A percentile compares a stretch with the other conserved stretches of the same genome.
These are phyloP conservation scores for Pisolithus thermaeus DNA, from an alignment of 1,284 basidiomycete species.

Conservation along the genomic window DNA sequence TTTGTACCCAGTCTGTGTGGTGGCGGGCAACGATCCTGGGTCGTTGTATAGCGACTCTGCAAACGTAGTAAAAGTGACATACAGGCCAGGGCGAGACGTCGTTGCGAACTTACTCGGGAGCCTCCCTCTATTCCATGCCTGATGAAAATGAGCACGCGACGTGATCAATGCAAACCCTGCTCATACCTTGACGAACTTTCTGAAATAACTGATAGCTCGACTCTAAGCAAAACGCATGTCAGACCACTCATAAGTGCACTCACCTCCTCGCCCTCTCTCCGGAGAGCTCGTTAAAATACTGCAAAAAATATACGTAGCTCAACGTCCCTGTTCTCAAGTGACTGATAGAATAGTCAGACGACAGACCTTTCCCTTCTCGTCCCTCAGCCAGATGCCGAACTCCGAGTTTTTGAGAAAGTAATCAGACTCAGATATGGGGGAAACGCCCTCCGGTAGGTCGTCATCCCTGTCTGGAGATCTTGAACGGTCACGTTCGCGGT, in stretches of 20 bases:
- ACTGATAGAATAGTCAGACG: neutral
- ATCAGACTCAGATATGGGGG: slow-evolving; percentile 61
- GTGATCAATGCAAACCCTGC: neutral
- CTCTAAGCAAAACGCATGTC: slow-evolving; percentile 17
- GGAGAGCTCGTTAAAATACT: slow-evolving; percentile 75
- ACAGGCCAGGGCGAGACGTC: neutral
- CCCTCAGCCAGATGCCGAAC: slow-evolving; percentile 72
- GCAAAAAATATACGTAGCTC: slow-evolving; percentile 1
- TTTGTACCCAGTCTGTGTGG: slow-evolving; percentile 58
- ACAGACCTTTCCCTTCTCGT: slow-evolving; percentile 69
- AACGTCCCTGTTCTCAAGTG: neutral
- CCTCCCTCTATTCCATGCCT: slow-evolving; percentile 75
- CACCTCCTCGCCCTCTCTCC: slow-evolving; percentile 71
- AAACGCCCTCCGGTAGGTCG: slow-evolving; percentile 46
- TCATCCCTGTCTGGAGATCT: slow-evolving; percentile 7
- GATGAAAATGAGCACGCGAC: neutral
- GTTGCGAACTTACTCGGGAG: slow-evolving; percentile 45
- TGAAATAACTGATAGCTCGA: slow-evolving; percentile 58
- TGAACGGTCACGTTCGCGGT: neutral
- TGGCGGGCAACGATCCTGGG: slow-evolving; percentile 45
- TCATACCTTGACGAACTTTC: slow-evolving; percentile 72
- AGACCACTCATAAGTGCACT: slow-evolving; percentile 18
- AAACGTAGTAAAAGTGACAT: neutral
- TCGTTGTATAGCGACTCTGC: slow-evolving; percentile 58
- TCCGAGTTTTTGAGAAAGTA: slow-evolving; percentile 76